Percentiles rank a stretch among this genome's conserved stretches.
Evolutionary conservation across 495 filamentous ascomycete species (phyloP).

Genomic region (Podospora pseudocomata): DNA sequence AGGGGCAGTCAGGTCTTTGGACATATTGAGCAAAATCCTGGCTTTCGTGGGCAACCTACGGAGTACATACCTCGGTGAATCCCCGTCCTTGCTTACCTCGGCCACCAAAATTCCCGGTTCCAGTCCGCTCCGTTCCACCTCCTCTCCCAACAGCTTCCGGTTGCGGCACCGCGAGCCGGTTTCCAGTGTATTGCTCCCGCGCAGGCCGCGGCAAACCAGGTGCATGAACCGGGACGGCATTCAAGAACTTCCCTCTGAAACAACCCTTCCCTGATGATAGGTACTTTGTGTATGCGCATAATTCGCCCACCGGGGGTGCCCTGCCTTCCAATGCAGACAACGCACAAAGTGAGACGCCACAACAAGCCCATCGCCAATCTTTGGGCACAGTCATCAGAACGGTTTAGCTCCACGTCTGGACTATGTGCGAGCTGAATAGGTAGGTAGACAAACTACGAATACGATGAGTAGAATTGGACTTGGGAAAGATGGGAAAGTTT

Average conservation of each 20-base stretch:
- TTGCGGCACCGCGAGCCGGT: neutral
- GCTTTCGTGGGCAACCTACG: too few species aligned
- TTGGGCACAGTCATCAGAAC: neutral
- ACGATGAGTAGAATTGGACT: neutral
- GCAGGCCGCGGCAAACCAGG: neutral
- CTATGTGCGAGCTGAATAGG: neutral
- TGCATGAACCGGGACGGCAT: neutral
- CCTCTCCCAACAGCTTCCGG: neutral
- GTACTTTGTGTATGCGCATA: neutral
- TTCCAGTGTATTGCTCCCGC: neutral
- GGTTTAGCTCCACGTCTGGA: neutral
- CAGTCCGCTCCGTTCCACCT: neutral
- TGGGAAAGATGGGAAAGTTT: neutral
- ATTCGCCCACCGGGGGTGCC: neutral
- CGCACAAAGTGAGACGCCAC: neutral
- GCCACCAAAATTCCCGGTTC: neutral
- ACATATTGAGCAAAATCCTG: too few species aligned
- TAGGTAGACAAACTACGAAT: neutral
- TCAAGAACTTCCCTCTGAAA: neutral
- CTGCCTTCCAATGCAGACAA: neutral
- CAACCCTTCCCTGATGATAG: neutral
- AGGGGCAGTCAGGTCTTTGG: neutral
- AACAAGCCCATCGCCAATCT: neutral
- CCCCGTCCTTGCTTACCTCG: neutral
- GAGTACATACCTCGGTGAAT: neutral